phyloP scores from a whole-genome alignment of 169 alveolate species.

The Haemoproteus tartakovskyi region DNA sequence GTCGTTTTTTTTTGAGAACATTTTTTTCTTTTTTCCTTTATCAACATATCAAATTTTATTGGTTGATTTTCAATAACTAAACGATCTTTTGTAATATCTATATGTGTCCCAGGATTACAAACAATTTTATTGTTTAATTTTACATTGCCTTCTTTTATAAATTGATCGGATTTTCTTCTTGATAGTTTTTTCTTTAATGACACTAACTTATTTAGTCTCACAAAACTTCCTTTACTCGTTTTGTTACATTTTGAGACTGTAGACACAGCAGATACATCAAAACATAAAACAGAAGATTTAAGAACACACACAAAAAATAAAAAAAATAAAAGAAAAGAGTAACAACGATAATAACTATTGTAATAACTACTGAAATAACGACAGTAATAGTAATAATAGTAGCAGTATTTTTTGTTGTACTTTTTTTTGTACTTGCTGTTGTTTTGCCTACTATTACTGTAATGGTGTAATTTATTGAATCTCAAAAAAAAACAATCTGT shows the following conservation, averaged over 20 bases:
- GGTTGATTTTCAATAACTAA: constrained; percentile 5
- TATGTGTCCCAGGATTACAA: constrained; percentile 49
- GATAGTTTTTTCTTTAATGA: constrained; percentile 34
- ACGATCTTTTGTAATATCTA: constrained; percentile 36
- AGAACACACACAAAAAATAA: too few relatives aligned
- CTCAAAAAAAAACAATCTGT: too few relatives aligned
- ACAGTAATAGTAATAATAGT: too few relatives aligned
- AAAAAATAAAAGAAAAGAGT: too few relatives aligned
- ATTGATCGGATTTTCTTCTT: constrained; percentile 50
- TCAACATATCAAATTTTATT: constrained; percentile 1
- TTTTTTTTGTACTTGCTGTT: too few relatives aligned
- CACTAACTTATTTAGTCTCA: constrained; percentile 43
- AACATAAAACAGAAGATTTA: constrained; percentile 5
- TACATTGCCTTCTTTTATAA: constrained; percentile 47
- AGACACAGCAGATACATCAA: too few relatives aligned
- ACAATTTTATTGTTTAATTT: constrained; percentile 35
- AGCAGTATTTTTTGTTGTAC: too few relatives aligned
- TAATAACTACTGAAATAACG: too few relatives aligned
- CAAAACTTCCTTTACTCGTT: constrained; percentile 2
- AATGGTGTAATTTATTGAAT: too few relatives aligned
- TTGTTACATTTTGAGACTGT: background rate
- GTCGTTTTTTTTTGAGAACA: too few relatives aligned
- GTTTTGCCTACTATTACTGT: too few relatives aligned
- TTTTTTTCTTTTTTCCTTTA: background rate
- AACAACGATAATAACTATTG: too few relatives aligned